Percentiles rank a stretch among this genome's conserved stretches.
Conservation (phyloP, 495 filamentous ascomycete species). For the Cryomyces minteri region DNA sequence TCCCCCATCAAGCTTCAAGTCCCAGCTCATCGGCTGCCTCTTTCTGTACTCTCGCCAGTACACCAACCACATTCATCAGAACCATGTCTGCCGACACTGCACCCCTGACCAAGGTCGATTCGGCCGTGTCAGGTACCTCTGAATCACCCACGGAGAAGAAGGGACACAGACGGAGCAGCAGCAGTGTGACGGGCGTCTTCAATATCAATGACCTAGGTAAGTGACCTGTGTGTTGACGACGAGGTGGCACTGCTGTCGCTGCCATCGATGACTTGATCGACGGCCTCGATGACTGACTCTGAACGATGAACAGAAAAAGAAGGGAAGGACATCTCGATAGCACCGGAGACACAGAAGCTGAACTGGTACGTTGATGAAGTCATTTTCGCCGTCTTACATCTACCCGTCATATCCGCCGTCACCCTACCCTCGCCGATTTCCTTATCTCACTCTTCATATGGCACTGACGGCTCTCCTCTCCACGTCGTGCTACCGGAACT, state of each 20-base stretch:
- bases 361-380: conserved; percentile 50
- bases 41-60: background rate
- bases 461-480: too few relatives aligned
- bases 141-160: conserved; percentile 45
- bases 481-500: too few relatives aligned
- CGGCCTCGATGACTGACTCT: conserved; percentile 1
- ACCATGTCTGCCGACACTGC: conserved; percentile 1
- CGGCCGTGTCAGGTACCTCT: conserved; percentile 61
- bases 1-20: too few relatives aligned
- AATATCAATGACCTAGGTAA: conserved; percentile 78
- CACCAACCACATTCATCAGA: background rate
- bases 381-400: background rate
- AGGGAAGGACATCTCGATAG: conserved; percentile 54
- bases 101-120: conserved; percentile 67
- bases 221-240: conserved; percentile 7
- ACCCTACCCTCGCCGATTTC: background rate
- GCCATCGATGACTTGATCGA: background rate
- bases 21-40: too few relatives aligned
- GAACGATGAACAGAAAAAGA: conserved; percentile 42
- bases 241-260: background rate
- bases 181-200: conserved; percentile 45
- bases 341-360: conserved; percentile 73
- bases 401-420: background rate
- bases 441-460: too few relatives aligned
- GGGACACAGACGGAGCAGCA: conserved; percentile 47